phyloP scores from a whole-genome alignment of 1,284 basidiomycete genomes.

The Cryptococcus maquisensis region DNA sequence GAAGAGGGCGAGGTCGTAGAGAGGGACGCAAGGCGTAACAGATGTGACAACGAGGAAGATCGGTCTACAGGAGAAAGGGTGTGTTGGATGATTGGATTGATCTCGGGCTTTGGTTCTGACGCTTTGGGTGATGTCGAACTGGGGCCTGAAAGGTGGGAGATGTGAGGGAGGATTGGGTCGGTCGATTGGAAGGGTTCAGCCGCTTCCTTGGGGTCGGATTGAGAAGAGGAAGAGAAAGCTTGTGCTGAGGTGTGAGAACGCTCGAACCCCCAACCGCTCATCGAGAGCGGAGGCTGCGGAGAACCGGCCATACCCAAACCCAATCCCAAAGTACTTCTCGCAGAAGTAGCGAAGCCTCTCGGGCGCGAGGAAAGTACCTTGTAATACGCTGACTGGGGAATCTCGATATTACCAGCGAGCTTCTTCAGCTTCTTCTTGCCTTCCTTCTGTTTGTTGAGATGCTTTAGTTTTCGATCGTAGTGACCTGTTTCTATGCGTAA shows the following conservation, averaged over 20 bases:
- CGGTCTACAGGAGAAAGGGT: slow-evolving; percentile 11
- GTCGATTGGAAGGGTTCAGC: neutral
- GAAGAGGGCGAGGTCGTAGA: neutral
- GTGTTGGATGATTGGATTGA: slow-evolving; percentile 7
- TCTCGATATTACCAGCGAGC: slow-evolving; percentile 71
- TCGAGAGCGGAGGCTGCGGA: too few species aligned
- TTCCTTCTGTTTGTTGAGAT: slow-evolving; percentile 87
- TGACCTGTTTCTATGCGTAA: slow-evolving; percentile 56
- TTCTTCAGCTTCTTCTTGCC: slow-evolving; percentile 81
- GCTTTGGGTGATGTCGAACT: neutral
- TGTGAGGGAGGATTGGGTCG: neutral
- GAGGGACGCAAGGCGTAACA: slow-evolving; percentile 8
- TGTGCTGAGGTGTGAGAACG: neutral
- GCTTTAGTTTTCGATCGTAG: slow-evolving; percentile 86
- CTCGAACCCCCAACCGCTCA: too few species aligned
- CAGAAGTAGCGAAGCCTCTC: neutral
- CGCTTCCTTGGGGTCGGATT: too few species aligned
- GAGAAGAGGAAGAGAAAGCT: too few species aligned
- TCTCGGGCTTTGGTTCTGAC: neutral
- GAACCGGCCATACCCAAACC: too few species aligned
- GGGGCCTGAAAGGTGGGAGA: neutral
- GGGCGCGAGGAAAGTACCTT: slow-evolving; percentile 63
- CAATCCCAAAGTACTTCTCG: too few species aligned
- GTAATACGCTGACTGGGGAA: slow-evolving; percentile 88
- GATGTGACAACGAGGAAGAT: slow-evolving; percentile 8